Evolutionary conservation across 768 basidiomycete species (phyloP).

Genomic region (Boletellus ananiceps): DNA sequence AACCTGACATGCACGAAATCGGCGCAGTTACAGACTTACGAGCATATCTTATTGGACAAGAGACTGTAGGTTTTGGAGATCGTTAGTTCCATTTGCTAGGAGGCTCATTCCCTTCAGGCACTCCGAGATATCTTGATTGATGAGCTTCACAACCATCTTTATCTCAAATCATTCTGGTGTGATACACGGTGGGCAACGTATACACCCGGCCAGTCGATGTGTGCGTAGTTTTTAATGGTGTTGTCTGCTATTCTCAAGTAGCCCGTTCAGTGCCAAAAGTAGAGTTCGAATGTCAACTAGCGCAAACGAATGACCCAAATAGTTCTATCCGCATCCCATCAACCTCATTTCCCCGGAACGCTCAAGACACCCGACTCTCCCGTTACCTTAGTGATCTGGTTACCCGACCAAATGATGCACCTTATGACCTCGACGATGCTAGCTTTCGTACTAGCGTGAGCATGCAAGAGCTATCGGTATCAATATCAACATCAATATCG

Average conservation of each 20-base stretch:
- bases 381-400: conserved; percentile 63
- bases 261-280: conserved; percentile 52
- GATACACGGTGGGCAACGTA: conserved; percentile 90
- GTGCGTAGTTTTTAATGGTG: conserved; percentile 44
- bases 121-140: conserved; percentile 91
- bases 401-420: conserved; percentile 73
- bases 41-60: conserved; percentile 79
- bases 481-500: conserved; percentile 21
- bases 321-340: conserved; percentile 24
- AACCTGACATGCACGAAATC: conserved; percentile 89
- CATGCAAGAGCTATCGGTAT: conserved; percentile 17
- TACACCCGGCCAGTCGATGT: conserved; percentile 65
- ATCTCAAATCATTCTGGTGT: conserved; percentile 94
- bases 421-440: conserved; percentile 54
- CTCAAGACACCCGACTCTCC: conserved; percentile 47
- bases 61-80: conserved; percentile 54
- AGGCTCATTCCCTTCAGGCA: conserved; percentile 47
- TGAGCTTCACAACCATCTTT: conserved; percentile 95
- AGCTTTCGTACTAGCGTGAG: conserved; percentile 24
- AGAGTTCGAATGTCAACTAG: conserved; percentile 55
- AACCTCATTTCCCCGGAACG: conserved; percentile 36
- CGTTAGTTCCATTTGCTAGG: not conserved
- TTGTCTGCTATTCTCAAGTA: conserved; percentile 8
- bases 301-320: conserved; percentile 21
- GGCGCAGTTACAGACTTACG: conserved; percentile 91